Evolutionary conservation across 345 rosid genomes (phyloP).

Genomic region (Brassica incana): DNA sequence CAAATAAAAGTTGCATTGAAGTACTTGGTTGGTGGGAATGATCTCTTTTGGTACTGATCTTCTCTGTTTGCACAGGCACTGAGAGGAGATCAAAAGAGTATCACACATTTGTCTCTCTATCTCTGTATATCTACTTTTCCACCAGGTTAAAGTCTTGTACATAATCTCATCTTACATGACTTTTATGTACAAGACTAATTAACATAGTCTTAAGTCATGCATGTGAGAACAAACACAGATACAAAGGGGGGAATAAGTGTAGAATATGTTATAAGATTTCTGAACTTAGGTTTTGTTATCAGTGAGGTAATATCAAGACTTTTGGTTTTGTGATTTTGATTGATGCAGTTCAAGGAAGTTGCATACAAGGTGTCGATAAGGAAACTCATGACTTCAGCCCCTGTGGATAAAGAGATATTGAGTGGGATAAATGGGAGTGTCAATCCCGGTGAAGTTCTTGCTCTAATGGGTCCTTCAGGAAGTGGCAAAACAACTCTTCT

Average conservation of each 20-base stretch:
- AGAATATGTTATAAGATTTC: not conserved
- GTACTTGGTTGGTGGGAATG: slow-evolving; percentile 30
- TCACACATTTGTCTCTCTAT: slow-evolving; percentile 16
- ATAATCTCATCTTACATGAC: slow-evolving; percentile 50
- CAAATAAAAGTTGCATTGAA: not conserved
- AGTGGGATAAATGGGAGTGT: slow-evolving; percentile 79
- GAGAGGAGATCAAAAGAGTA: slow-evolving; percentile 49
- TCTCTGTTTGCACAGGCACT: slow-evolving; percentile 49
- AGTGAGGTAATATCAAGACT: slow-evolving; percentile 9
- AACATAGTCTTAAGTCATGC: slow-evolving; percentile 12
- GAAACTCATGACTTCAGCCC: slow-evolving; percentile 48
- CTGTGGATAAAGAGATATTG: slow-evolving; percentile 68
- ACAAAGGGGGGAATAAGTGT: not conserved
- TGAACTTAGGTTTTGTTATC: not conserved
- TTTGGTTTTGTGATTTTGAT: not conserved
- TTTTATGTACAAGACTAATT: slow-evolving; percentile 63
- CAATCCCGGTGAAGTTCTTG: slow-evolving; percentile 87
- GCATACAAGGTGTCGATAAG: slow-evolving; percentile 73
- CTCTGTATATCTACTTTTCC: slow-evolving; percentile 23
- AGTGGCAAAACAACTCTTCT: slow-evolving; percentile 93
- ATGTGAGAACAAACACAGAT: not conserved
- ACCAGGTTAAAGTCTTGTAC: slow-evolving; percentile 82
- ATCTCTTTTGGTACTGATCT: slow-evolving; percentile 41
- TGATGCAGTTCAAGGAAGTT: slow-evolving; percentile 77
- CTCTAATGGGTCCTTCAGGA: slow-evolving; percentile 99